Percentiles rank a stretch among this genome's conserved stretches.
phyloP scores from a whole-genome alignment of 2,329 filamentous ascomycete genomes.

The Geosmithia flava region DNA sequence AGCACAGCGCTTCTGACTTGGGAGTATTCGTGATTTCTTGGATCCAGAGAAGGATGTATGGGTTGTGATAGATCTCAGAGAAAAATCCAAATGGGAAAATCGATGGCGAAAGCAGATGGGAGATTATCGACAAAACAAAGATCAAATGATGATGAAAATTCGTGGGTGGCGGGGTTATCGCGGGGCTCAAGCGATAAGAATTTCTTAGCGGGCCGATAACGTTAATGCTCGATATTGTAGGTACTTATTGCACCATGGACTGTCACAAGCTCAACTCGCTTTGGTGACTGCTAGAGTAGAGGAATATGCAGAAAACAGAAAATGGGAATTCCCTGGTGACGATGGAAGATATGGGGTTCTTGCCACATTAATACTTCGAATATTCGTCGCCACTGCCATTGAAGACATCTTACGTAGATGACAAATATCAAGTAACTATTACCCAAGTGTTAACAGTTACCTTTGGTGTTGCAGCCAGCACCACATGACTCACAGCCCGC shows the following conservation, averaged over 20 bases:
- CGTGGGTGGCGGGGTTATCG: slow-evolving; percentile 2
- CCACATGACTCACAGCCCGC: neutral
- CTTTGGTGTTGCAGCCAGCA: neutral
- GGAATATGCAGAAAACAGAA: neutral
- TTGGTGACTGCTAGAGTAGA: neutral
- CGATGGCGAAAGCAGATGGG: neutral
- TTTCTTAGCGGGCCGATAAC: neutral
- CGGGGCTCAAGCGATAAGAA: slow-evolving; percentile 1
- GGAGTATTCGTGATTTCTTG: neutral
- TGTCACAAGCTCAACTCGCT: neutral
- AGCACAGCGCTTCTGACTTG: neutral
- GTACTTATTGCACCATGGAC: neutral
- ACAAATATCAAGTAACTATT: neutral
- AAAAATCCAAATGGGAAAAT: neutral
- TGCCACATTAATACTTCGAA: neutral
- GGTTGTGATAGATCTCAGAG: neutral
- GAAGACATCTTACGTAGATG: neutral
- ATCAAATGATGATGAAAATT: slow-evolving; percentile 2
- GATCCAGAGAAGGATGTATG: neutral
- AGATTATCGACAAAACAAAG: neutral
- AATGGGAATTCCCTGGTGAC: neutral
- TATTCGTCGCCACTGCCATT: neutral
- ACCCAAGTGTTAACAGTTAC: neutral
- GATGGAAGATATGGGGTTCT: neutral
- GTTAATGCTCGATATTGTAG: neutral